phyloP scores from a whole-genome alignment of 768 basidiomycete genomes.

The Lactarius hengduanensis region DNA sequence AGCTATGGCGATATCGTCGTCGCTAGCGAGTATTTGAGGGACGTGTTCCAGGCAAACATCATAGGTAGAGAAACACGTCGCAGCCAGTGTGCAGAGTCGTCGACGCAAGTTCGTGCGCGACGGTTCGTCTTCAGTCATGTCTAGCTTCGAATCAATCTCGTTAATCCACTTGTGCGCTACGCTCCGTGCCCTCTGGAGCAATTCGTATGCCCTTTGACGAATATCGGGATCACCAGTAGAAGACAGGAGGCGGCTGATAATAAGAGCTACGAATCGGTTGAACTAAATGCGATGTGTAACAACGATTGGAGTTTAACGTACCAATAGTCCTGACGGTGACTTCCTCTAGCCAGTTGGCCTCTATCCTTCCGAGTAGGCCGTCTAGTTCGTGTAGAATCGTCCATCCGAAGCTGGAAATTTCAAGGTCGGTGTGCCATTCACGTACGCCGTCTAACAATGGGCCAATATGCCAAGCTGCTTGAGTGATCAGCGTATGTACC shows the following conservation, averaged over 20 bases:
- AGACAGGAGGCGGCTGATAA: too few species aligned
- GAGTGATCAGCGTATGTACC: slow-evolving; percentile 45
- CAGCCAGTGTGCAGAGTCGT: slow-evolving; percentile 8
- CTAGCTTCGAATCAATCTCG: neutral
- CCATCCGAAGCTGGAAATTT: slow-evolving; percentile 35
- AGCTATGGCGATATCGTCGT: neutral
- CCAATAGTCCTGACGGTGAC: too few species aligned
- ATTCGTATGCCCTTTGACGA: neutral
- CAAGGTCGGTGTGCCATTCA: slow-evolving; percentile 44
- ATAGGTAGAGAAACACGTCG: slow-evolving; percentile 11
- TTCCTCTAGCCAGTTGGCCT: slow-evolving; percentile 41
- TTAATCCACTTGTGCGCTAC: slow-evolving; percentile 4
- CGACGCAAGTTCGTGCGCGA: neutral
- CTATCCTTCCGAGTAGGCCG: slow-evolving; percentile 37
- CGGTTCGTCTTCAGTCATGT: neutral
- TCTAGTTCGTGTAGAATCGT: slow-evolving; percentile 40
- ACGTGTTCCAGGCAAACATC: neutral
- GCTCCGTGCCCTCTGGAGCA: neutral
- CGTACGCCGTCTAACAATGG: slow-evolving; percentile 22
- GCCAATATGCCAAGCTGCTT: slow-evolving; percentile 46
- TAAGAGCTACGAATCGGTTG: too few species aligned
- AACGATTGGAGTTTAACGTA: too few species aligned
- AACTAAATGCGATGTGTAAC: too few species aligned
- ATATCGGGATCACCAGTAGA: too few species aligned
- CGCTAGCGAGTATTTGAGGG: neutral